Evolutionary conservation across 306 rosid genomes (phyloP).

Genomic region (Trifolium subterraneum): DNA sequence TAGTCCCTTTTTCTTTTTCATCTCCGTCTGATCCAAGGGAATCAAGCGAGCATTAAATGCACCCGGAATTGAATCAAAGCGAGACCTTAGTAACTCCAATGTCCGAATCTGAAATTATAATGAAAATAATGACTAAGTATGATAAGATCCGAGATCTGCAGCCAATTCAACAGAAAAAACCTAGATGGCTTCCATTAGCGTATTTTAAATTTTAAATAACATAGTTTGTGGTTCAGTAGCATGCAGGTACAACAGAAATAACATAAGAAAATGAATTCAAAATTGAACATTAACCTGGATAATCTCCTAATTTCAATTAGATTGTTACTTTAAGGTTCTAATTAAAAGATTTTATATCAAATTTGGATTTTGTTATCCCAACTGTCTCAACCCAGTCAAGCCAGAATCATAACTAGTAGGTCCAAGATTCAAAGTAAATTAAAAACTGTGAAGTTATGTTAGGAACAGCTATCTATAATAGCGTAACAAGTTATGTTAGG

Average conservation of each 20-base stretch:
- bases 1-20: slow-evolving; percentile 61
- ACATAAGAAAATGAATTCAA: slow-evolving; percentile 26
- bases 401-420: slow-evolving; percentile 19
- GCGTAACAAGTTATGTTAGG: background rate
- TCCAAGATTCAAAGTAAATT: slow-evolving; percentile 7
- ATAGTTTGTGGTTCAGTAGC: background rate
- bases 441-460: slow-evolving; percentile 22
- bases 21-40: slow-evolving; percentile 63
- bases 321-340: slow-evolving; percentile 17
- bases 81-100: slow-evolving; percentile 79
- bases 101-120: slow-evolving; percentile 79
- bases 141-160: slow-evolving; percentile 39
- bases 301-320: slow-evolving; percentile 16
- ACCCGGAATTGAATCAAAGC: slow-evolving; percentile 84
- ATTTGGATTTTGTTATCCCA: slow-evolving; percentile 23
- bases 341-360: slow-evolving; percentile 13
- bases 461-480: slow-evolving; percentile 2
- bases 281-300: slow-evolving; percentile 23
- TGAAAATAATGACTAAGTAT: slow-evolving; percentile 32
- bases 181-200: slow-evolving; percentile 18
- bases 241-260: slow-evolving; percentile 18
- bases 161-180: slow-evolving; percentile 32
- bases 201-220: slow-evolving; percentile 24
- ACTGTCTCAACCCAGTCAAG: background rate
- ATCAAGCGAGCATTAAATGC: slow-evolving; percentile 85